These are phyloP conservation scores for Zygosaccharomyces siamensis DNA, from an alignment of 805 yeast species.

Conservation along the genomic window DNA sequence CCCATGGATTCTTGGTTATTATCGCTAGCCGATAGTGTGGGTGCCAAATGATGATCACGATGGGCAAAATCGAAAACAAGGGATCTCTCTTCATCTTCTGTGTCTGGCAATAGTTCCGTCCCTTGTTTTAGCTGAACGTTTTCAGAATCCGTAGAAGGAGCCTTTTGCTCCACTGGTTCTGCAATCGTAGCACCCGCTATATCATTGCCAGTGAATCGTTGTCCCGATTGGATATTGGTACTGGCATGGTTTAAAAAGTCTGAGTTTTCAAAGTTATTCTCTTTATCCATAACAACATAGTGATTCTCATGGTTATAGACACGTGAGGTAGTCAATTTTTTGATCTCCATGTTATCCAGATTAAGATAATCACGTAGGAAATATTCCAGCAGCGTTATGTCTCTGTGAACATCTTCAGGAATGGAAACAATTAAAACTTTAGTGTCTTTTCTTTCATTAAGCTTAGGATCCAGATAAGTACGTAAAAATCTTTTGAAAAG, in stretches of 20 bases:
- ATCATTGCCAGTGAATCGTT: background rate
- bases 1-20: conserved; percentile 1
- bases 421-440: conserved; percentile 33
- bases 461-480: conserved; percentile 17
- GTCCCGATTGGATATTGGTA: conserved; percentile 3
- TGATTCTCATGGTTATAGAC: conserved; percentile 33
- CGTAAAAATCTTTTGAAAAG: conserved; percentile 31
- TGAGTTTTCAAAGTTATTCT: conserved; percentile 30
- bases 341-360: conserved; percentile 28
- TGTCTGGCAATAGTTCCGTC: conserved; percentile 8
- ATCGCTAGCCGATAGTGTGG: conserved; percentile 2
- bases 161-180: background rate
- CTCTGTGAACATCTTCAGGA: conserved; percentile 32
- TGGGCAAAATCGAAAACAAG: conserved; percentile 26
- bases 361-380: conserved; percentile 33
- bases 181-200: background rate
- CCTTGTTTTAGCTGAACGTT: too few species aligned
- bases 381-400: conserved; percentile 28
- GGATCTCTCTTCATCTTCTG: conserved; percentile 17
- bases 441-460: conserved; percentile 8
- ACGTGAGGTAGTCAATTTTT: conserved; percentile 29
- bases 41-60: conserved; percentile 5
- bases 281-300: conserved; percentile 29
- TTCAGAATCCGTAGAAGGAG: background rate
- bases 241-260: conserved; percentile 25